Conservation (phyloP, 495 filamentous ascomycete species). For the Hypoxylon subgilvum region DNA sequence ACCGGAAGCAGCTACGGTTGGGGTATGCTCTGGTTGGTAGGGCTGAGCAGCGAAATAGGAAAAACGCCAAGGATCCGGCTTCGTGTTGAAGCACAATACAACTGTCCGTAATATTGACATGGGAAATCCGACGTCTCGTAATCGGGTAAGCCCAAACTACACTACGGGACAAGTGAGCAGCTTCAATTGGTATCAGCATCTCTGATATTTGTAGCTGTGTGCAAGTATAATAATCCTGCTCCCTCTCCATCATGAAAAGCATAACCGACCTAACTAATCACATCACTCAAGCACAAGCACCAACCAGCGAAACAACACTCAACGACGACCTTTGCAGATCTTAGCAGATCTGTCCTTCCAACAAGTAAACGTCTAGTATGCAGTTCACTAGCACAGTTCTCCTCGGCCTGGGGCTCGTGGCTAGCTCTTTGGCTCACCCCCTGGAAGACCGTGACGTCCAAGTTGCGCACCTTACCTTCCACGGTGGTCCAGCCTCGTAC, state of each 20-base stretch:
- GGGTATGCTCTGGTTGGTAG: no score
- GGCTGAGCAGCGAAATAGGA: slow-evolving; percentile 3
- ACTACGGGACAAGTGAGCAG: slow-evolving; percentile 2
- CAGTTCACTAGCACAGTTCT: slow-evolving; percentile 25
- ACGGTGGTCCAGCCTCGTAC: slow-evolving; percentile 39
- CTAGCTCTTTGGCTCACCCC: slow-evolving; percentile 21
- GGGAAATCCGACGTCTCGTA: slow-evolving; percentile 12
- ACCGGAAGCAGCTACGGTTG: slow-evolving; percentile 7
- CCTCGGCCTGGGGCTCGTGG: slow-evolving; percentile 28
- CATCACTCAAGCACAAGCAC: background rate
- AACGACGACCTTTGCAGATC: background rate
- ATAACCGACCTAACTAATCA: background rate
- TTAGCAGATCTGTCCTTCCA: background rate
- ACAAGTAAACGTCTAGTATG: slow-evolving; percentile 16
- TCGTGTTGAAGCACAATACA: slow-evolving; percentile 6
- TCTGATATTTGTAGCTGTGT: background rate
- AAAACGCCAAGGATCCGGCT: background rate
- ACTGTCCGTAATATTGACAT: background rate
- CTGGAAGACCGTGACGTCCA: slow-evolving; percentile 12
- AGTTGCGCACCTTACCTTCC: slow-evolving; percentile 30
- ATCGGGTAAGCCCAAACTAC: background rate
- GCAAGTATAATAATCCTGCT: slow-evolving; percentile 14
- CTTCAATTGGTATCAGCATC: background rate
- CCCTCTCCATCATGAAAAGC: background rate
- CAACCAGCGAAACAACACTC: background rate